A percentile compares a stretch with the other conserved stretches of the same genome.
Conservation (phyloP, 345 rosid species). For the Dipteronia sinensis region DNA sequence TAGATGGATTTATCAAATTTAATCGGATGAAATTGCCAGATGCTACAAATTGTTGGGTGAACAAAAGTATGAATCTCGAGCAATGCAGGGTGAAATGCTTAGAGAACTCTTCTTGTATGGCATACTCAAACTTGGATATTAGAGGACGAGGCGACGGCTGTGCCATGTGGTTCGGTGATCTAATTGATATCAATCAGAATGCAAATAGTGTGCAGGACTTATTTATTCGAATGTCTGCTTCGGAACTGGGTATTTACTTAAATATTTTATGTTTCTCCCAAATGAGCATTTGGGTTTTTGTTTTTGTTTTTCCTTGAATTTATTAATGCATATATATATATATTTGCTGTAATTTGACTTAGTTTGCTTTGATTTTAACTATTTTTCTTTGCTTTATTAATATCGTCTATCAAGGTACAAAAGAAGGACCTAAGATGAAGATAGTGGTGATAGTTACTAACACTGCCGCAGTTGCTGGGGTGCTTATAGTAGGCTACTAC, state of each 20-base stretch:
- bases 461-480: not conserved
- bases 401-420: not conserved
- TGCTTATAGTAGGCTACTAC: not conserved
- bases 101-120: slow-evolving; percentile 43
- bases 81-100: slow-evolving; percentile 36
- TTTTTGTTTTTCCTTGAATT: not conserved
- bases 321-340: not conserved
- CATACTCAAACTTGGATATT: slow-evolving; percentile 34
- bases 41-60: slow-evolving; percentile 17
- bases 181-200: slow-evolving; percentile 39
- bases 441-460: not conserved
- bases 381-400: not conserved
- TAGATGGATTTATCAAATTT: slow-evolving; percentile 36
- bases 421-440: not conserved
- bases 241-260: slow-evolving; percentile 37
- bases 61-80: slow-evolving; percentile 13
- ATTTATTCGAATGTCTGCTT: slow-evolving; percentile 42
- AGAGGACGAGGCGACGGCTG: slow-evolving; percentile 36
- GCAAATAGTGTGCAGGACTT: slow-evolving; percentile 38
- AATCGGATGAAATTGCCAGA: slow-evolving; percentile 38
- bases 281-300: too few relatives aligned
- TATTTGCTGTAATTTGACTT: too few relatives aligned
- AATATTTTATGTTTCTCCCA: too few relatives aligned
- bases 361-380: not conserved
- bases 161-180: slow-evolving; percentile 33